Conservation (phyloP, 2,329 filamentous ascomycete genomes). For the Pleoardoris graminearum region DNA sequence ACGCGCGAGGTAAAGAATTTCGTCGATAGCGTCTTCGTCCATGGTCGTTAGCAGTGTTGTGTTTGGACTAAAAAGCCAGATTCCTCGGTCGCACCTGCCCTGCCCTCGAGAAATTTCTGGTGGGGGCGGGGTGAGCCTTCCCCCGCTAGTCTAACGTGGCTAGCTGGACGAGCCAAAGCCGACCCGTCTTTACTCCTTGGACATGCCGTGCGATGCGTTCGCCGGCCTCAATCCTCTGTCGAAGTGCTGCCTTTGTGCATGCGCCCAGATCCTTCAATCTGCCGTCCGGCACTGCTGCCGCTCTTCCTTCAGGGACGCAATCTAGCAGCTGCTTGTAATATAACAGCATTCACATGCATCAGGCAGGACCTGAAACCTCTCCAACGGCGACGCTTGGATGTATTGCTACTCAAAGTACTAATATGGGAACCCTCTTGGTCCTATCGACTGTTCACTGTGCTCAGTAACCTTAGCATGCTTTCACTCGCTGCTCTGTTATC, state of each 20-base stretch:
- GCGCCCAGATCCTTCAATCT: constrained; percentile 10
- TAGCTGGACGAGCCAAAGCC: background rate
- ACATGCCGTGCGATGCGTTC: constrained; percentile 5
- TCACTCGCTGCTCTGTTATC: background rate
- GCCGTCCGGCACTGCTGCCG: constrained; percentile 4
- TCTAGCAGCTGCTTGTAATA: constrained; percentile 20
- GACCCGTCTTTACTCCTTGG: background rate
- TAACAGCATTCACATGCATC: constrained; percentile 10
- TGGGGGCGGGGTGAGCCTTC: constrained; percentile 16
- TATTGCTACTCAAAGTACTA: constrained; percentile 19
- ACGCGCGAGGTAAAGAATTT: constrained; percentile 85
- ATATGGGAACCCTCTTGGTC: constrained; percentile 5
- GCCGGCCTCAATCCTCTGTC: background rate
- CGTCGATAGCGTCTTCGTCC: constrained; percentile 79
- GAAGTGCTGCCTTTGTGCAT: constrained; percentile 6
- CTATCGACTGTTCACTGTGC: background rate
- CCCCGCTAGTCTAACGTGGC: background rate
- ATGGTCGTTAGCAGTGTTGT: constrained; percentile 24
- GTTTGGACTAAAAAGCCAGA: constrained; percentile 1
- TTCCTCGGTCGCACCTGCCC: constrained; percentile 2
- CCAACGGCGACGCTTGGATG: constrained; percentile 8
- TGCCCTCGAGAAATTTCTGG: constrained; percentile 15
- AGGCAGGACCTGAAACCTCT: constrained; percentile 2
- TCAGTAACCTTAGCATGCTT: background rate
- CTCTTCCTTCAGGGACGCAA: constrained; percentile 15